These are phyloP conservation scores for Triticum dicoccoides DNA, from an alignment of 176 grass and related monocot genomes.

Conservation along the genomic window DNA sequence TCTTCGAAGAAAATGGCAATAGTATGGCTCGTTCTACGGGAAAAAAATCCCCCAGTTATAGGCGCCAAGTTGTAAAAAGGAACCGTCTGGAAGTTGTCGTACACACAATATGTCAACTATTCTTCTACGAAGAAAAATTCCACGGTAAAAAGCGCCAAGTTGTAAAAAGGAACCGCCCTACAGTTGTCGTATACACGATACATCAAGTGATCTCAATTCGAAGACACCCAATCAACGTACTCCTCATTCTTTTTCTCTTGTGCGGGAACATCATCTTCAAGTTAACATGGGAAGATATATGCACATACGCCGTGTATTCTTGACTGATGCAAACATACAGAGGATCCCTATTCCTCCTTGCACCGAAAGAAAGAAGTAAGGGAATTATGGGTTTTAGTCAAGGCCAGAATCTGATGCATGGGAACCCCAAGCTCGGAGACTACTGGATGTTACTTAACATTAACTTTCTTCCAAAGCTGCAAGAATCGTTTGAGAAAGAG, in stretches of 20 bases:
- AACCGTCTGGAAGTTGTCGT: background rate
- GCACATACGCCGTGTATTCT: constrained; percentile 18
- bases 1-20: background rate
- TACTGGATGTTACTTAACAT: background rate
- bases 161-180: background rate
- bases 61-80: background rate
- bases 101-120: background rate
- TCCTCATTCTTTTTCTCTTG: background rate
- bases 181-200: background rate
- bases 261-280: background rate
- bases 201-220: background rate
- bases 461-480: constrained; percentile 10
- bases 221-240: background rate
- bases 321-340: constrained; percentile 27
- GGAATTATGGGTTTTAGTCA: constrained; percentile 34
- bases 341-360: constrained; percentile 26
- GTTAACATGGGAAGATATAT: constrained; percentile 29
- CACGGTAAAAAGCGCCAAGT: background rate
- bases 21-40: background rate
- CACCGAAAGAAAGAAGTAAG: constrained; percentile 40
- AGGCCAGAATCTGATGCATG: constrained; percentile 46
- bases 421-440: constrained; percentile 21
- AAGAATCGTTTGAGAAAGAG: constrained; percentile 27
- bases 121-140: background rate
- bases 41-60: background rate